Evolutionary conservation across 192 early-diverging fungal species (phyloP), one percentile per base, ranked within the genome.

Genomic region (Dissophora globulifera): DNA sequence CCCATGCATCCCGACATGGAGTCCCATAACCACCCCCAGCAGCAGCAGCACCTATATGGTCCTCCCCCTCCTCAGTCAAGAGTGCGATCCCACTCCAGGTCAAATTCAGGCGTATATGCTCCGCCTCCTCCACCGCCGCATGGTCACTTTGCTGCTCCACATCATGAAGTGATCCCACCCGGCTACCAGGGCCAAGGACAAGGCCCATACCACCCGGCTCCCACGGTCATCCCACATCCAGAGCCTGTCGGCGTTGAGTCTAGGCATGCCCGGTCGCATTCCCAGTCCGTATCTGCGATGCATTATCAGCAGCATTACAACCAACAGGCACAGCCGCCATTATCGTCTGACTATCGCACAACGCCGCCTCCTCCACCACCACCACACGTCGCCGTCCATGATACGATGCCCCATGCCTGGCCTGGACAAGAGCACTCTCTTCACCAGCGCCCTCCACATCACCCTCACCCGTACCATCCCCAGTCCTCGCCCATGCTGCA

Each of bases 381-480:
- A 9, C 41, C 67, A 45, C 67, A 43, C 20, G 22, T 46, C 33
- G n/a, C 41, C 26, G 17, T 2, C 13, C n/a, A 26, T 20, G 62
- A 64, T 27, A n/a, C n/a, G n/a, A n/a, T n/a, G n/a, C 60, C 49
- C 20, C 38, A 43, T 32, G 16, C 30, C 10, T 54, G 62, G 50
- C 13, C 26, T 42, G 62, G 22, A 16, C 50, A 10, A 31, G 65
- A 67, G 13, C 55, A 52, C 8, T 54, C 56, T 15, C 66, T 51
- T 23, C 66, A 58, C 20, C 67, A 69, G 15, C 67, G 67, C 50
- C 27, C 50, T 30, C 31, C 56, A 26, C 54, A 69, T 22, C 67
- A 69, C 23, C 56, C 67, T 43, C 67, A 69, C 25, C 67, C 67
- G 29, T 69, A 69, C 41, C 67, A 69, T 60, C 40, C 23, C n/a